Evolutionary conservation across 768 basidiomycete species (phyloP).

Genomic region (Sarcodon aspratus): DNA sequence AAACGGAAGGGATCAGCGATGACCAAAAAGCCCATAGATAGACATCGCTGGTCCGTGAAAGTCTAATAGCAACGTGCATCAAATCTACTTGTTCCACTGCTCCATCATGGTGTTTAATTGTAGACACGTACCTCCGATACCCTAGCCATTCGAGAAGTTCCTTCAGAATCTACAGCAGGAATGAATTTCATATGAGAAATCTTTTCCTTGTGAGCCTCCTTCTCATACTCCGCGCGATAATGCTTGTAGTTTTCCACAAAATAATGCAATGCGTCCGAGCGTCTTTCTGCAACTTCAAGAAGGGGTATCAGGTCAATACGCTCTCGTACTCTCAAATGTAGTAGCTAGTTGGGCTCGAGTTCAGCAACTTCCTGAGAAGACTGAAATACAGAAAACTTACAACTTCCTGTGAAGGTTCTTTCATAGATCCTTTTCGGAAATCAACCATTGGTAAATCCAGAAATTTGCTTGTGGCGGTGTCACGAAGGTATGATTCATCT

Average conservation of each 20-base stretch:
- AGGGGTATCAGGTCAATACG: no score
- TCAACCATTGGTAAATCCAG: conserved; percentile 73
- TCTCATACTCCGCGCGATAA: conserved; percentile 47
- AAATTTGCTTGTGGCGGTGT: conserved; percentile 60
- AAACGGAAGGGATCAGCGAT: no score
- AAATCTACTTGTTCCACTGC: no score
- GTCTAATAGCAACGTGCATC: no score
- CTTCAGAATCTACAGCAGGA: conserved; percentile 46
- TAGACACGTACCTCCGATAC: conserved; percentile 45
- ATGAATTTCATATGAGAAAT: conserved; percentile 63
- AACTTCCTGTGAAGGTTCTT: no score
- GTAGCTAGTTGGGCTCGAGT: no score
- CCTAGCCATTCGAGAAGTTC: conserved; percentile 42
- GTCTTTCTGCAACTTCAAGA: conserved; percentile 7
- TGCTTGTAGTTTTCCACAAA: conserved; percentile 60
- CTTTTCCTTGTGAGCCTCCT: conserved; percentile 24
- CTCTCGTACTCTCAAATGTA: no score
- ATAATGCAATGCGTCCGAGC: conserved; percentile 63
- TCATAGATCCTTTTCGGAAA: conserved; percentile 16
- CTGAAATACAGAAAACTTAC: no score
- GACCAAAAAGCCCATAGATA: no score
- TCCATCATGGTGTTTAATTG: no score
- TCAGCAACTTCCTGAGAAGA: no score
- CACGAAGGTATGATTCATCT: conserved; percentile 70
- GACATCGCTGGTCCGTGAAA: no score